Evolutionary conservation across 306 rosid genomes (phyloP), one percentile per base, ranked within the genome.

Genomic region (Carpinus fangiana): DNA sequence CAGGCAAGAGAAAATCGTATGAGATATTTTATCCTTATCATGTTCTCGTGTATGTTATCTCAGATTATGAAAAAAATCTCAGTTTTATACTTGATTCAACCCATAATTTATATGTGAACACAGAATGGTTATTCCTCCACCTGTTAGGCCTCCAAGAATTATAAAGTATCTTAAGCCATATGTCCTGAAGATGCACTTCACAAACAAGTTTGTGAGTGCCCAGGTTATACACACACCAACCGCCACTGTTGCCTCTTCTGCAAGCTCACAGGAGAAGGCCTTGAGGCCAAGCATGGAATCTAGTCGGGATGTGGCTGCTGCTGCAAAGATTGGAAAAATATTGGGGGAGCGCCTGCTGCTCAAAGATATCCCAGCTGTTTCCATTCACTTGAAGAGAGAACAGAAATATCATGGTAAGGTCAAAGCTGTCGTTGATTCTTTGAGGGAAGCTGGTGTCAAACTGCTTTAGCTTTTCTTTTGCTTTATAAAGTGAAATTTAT

Each of bases 401-500:
- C 98, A 93, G 86, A 91, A 84, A 75, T 93, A 93, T 83, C 98
- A 95, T 79, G 98, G 98, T 65, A 95, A 95, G 86, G 88, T 95
- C 73, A 91, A 90, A 85, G 96, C 98, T 12, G 87, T 93, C 36
- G 54, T 95, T 75, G 97, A 92, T 74, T 90, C 92, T 85, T 83
- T 95, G 68, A 93, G 84, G 80, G 90, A 84, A 43, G 84, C 89
- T 70, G 97, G 98, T 62, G 82, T 95, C 60, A 92, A 86, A 79
- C 79, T 95, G 59, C 90, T 92, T 74, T 95, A 82, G 87, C 50
- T 34, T 48, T 16, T 55, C 26, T 38, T 66, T 38, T n/a, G 51
- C 31, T 18, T 41, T 41, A 28, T 3, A 13, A 26, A 52, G 23
- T 13, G 71, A 70, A 2, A 8, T 17, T 0, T 31, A 17, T 57